A percentile compares a stretch with the other conserved stretches of the same genome.
These are phyloP conservation scores for Lipomyces anomalus DNA, from an alignment of 805 yeast species.

Conservation along the genomic window DNA sequence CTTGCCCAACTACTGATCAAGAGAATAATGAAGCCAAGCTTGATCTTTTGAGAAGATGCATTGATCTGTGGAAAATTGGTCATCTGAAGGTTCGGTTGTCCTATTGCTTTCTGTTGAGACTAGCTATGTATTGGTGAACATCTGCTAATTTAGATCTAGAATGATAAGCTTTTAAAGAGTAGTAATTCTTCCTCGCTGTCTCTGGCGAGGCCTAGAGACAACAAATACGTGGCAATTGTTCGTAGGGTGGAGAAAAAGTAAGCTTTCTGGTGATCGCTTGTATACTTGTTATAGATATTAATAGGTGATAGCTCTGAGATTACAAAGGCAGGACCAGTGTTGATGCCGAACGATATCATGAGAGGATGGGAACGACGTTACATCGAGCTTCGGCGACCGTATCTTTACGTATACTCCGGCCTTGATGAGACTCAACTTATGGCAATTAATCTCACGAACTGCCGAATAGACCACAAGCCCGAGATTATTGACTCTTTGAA, in stretches of 20 bases:
- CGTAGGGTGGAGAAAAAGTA: conserved; percentile 15
- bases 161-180: too few relatives aligned
- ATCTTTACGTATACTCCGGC: conserved; percentile 10
- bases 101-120: too few relatives aligned
- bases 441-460: conserved; percentile 16
- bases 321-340: conserved; percentile 11
- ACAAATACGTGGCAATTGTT: conserved; percentile 18
- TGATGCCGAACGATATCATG: conserved; percentile 18
- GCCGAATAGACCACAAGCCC: conserved; percentile 17
- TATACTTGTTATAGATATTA: neutral
- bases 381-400: conserved; percentile 21
- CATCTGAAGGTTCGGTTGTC: too few relatives aligned
- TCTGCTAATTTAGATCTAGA: too few relatives aligned
- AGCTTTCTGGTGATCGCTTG: neutral
- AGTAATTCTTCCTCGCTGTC: too few relatives aligned
- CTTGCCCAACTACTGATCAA: too few relatives aligned
- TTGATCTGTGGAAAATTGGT: too few relatives aligned
- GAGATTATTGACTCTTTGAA: conserved; percentile 11
- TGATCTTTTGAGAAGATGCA: too few relatives aligned
- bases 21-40: too few relatives aligned
- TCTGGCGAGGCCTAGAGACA: conserved; percentile 8
- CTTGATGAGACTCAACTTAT: conserved; percentile 9
- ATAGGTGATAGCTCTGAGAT: neutral
- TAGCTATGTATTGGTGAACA: too few relatives aligned
- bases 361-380: conserved; percentile 16